Evolutionary conservation across 495 filamentous ascomycete species (phyloP), one percentile per base, ranked within the genome.

Genomic region (Lentithecium fluviatile): DNA sequence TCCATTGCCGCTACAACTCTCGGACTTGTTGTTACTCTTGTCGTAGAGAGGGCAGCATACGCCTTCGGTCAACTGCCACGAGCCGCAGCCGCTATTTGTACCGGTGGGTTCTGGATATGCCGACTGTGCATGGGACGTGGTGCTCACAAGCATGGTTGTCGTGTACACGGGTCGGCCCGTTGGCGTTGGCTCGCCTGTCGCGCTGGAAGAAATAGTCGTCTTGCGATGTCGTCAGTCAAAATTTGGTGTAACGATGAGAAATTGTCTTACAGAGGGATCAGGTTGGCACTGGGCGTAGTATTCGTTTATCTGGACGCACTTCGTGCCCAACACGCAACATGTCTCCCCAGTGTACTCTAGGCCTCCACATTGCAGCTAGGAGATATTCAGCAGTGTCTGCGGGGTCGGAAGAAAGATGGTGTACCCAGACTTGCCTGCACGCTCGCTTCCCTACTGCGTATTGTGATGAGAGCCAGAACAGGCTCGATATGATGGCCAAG

Each of bases 341-440:
- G 46, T 50, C 21, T 50, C 46, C n/a, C 46, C 46, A 6, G 46
- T 50, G 21, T 21, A 50, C 46, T 50, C 46, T 26, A 50, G 21
- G 13, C 46, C 46, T 12, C 46, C 46, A n/a, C 46, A 50, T 24
- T 50, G 46, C 21, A 26, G 17, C 46, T 50, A 26, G 7, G 7
- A 26, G n/a, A 23, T 26, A 8, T 50, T 12, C 13, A 25, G 8
- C 7, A 50, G 21, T 11, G 6, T 4, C 4, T 50, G 24, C 8
- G 7, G 46, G 7, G 46, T 23, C 8, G 3, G 13, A 25, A 23
- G 12, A 8, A 50, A n/a, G n/a, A n/a, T n/a, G n/a, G n/a, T 23
- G 46, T 50, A 50, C 46, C 46, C 46, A 50, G 11, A 50, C 46
- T 23, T 50, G 46, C 46, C 46, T 24, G 46, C 46, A 50, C 7